These are phyloP conservation scores for Gynostemma pentaphyllum DNA, from an alignment of 306 rosid genomes.

Conservation along the genomic window DNA sequence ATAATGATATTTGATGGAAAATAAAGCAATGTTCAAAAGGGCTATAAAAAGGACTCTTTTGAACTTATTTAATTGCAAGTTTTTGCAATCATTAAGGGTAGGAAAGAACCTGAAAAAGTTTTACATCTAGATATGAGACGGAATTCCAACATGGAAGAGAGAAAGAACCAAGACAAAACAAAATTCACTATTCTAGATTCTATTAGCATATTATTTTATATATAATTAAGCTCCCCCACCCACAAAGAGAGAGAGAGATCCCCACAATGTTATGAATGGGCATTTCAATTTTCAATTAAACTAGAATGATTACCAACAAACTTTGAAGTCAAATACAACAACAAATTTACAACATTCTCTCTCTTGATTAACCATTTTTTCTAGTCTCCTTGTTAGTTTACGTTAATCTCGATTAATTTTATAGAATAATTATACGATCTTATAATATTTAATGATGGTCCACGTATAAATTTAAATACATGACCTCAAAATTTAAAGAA, in stretches of 20 bases:
- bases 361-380: too few species aligned
- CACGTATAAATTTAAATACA: too few species aligned
- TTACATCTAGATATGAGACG: neutral
- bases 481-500: too few species aligned
- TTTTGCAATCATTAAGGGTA: constrained; percentile 29
- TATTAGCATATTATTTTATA: too few species aligned
- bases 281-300: neutral
- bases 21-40: constrained; percentile 28
- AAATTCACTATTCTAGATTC: constrained; percentile 2
- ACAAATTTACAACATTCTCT: neutral
- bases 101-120: constrained; percentile 12
- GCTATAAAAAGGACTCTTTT: constrained; percentile 39
- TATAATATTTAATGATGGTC: too few species aligned
- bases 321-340: neutral
- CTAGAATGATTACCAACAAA: neutral
- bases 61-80: constrained; percentile 34
- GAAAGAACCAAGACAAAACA: neutral
- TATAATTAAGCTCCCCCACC: too few species aligned
- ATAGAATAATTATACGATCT: too few species aligned
- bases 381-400: too few species aligned
- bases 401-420: too few species aligned
- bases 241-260: neutral
- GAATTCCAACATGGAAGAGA: neutral
- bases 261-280: neutral
- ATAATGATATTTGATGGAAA: constrained; percentile 35